A percentile compares a stretch with the other conserved stretches of the same genome.
Conservation (phyloP, 306 rosid species). For the Styphnolobium japonicum region DNA sequence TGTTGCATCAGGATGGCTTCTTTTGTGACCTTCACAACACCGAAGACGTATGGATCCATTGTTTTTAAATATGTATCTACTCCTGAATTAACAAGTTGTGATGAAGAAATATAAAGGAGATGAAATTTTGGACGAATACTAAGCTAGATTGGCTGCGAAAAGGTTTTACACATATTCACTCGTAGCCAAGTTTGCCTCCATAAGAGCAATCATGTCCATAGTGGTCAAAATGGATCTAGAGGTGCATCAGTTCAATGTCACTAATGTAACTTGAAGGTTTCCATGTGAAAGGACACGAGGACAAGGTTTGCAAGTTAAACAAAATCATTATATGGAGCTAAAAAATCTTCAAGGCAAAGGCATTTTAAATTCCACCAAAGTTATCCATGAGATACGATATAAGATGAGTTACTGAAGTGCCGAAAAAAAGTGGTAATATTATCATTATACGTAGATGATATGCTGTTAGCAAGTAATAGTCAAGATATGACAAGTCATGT, state of each 20-base stretch:
- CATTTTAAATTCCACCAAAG: too few relatives aligned
- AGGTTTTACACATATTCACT: background rate
- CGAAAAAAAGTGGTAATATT: too few relatives aligned
- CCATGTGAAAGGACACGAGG: background rate
- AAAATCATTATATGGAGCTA: too few relatives aligned
- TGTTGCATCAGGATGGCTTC: background rate
- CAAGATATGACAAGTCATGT: too few relatives aligned
- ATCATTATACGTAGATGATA: too few relatives aligned
- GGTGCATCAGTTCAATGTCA: background rate
- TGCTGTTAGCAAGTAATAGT: too few relatives aligned
- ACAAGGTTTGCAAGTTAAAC: too few relatives aligned
- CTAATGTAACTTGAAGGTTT: background rate
- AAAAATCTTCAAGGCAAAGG: too few relatives aligned
- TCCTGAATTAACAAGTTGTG: background rate
- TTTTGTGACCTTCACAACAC: slow-evolving; percentile 1
- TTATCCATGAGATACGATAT: too few relatives aligned
- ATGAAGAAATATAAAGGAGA: background rate
- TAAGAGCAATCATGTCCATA: background rate
- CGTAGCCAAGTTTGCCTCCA: background rate
- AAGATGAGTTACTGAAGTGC: too few relatives aligned
- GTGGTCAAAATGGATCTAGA: background rate
- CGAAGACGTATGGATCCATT: background rate
- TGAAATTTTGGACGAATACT: background rate
- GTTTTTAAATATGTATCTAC: background rate
- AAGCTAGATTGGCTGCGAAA: background rate